Base-by-base conservation (phyloP, 192 early-diverging fungal genomes). In the Phlyctochytrium arcticum region DNA sequence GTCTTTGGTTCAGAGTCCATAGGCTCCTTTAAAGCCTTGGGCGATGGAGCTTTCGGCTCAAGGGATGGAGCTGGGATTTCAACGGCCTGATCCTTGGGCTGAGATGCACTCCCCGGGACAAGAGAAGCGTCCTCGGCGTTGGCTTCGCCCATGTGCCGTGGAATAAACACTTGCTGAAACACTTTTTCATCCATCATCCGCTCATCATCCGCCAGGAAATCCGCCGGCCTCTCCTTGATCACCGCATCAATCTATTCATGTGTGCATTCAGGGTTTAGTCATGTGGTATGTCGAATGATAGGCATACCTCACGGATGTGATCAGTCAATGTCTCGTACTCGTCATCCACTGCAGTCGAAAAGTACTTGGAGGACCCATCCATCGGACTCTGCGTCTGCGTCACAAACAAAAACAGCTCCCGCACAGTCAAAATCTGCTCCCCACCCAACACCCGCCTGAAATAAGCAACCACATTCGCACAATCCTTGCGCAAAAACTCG, bases 401-500 rank as follows among this genome's bases (percentile, higher is more conserved):
- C n/a, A 96, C 83, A 80, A 95, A 97, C 48, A 91, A 87, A 79
- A 98, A 97, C 54, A 96, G 72, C 57, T 91, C 87, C 49, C 87
- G 84, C 44, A 94, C 68, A 31, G 86, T 89, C 69, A 82, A 63
- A 23, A 76, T 62, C 57, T 74, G 66, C 53, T 68, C 61, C 7
- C 50, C 75, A 75, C 17, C 87, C 81, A 46, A 80, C 82, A 73
- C 87, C 88, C 71, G 89, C 85, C 85, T 74, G 78, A 98, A 97
- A 72, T 87, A 98, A 58, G 96, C 96, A 21, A 88, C 87, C 7
- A 97, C 87, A 70, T 98, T 98, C 48, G 86, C 81, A 65, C 89
- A 88, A 76, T 98, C 96, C 75, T 96, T 95, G 17, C 96, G 84
- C 58, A 98, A 76, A 69, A 98, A 98, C 67, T 95, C 95, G 39